A percentile compares a stretch with the other conserved stretches of the same genome.
phyloP scores from a whole-genome alignment of 345 rosid species.

The Boechera stricta region DNA sequence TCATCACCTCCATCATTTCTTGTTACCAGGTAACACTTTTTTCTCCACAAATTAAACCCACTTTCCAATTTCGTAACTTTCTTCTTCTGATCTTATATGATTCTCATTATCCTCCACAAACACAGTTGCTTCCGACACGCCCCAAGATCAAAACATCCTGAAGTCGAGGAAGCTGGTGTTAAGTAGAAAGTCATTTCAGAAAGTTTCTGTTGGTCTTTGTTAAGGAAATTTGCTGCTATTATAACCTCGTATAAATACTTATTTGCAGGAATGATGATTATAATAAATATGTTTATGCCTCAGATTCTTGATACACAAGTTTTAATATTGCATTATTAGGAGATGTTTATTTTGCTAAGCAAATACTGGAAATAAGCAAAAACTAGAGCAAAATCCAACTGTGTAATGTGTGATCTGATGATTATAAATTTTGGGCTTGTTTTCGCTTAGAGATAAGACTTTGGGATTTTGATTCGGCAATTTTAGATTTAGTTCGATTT shows the following conservation, averaged over 20 bases:
- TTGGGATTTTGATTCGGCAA: not conserved
- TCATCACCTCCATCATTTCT: slow-evolving; percentile 78
- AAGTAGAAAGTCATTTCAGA: slow-evolving; percentile 15
- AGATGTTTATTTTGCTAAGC: not conserved
- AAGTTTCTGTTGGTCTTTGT: slow-evolving; percentile 14
- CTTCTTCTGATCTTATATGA: slow-evolving; percentile 17
- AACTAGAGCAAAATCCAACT: too few relatives aligned
- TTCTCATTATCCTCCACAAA: not conserved
- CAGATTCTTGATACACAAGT: slow-evolving; percentile 16
- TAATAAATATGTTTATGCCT: slow-evolving; percentile 17
- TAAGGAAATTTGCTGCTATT: slow-evolving; percentile 26
- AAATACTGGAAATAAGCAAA: not conserved
- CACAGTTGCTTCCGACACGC: slow-evolving; percentile 44
- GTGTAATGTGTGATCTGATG: too few relatives aligned
- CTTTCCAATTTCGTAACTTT: not conserved
- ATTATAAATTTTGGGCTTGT: too few relatives aligned
- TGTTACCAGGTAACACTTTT: slow-evolving; percentile 67
- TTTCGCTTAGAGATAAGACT: not conserved
- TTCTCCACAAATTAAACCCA: not conserved
- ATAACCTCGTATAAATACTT: slow-evolving; percentile 37
- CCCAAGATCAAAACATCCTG: slow-evolving; percentile 42
- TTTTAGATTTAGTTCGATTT: not conserved
- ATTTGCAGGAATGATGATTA: slow-evolving; percentile 26
- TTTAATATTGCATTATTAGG: not conserved
- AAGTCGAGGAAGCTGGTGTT: slow-evolving; percentile 26